A percentile compares a stretch with the other conserved stretches of the same genome.
phyloP scores from a whole-genome alignment of 208 protist genomes.

The Trypanosoma cruzi region DNA sequence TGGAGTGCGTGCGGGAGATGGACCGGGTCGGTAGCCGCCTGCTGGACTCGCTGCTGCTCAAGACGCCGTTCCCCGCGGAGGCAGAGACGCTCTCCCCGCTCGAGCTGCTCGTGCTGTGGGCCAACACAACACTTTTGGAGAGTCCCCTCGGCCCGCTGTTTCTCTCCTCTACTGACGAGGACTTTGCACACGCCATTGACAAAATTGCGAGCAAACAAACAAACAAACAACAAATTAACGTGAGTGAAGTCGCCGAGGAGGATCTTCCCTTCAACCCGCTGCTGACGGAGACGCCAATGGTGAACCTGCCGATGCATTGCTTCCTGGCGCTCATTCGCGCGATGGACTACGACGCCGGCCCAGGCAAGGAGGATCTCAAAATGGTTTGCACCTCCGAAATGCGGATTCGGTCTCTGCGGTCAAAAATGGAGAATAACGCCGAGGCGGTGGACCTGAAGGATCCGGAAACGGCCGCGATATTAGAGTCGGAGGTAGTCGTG shows the following conservation, averaged over 20 bases:
- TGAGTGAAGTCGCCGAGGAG: conserved; percentile 1
- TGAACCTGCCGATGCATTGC: conserved; percentile 23
- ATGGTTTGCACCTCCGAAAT: conserved; percentile 9
- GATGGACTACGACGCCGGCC: conserved; percentile 17
- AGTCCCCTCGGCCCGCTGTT: conserved; percentile 21
- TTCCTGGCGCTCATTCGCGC: conserved; percentile 18
- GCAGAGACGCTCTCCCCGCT: conserved; percentile 23
- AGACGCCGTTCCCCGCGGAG: conserved; percentile 5
- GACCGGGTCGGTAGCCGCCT: conserved; percentile 65
- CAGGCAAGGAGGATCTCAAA: conserved; percentile 15
- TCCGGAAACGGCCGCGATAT: background rate
- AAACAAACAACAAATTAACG: background rate
- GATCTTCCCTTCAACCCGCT: conserved; percentile 22
- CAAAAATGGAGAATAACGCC: conserved; percentile 5
- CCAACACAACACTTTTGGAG: conserved; percentile 24
- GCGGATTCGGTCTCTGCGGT: conserved; percentile 3
- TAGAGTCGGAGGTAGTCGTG: conserved; percentile 28
- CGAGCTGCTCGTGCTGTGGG: conserved; percentile 39
- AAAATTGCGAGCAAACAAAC: background rate
- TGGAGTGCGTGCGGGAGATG: conserved; percentile 62
- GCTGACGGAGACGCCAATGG: conserved; percentile 12
- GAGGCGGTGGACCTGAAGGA: background rate
- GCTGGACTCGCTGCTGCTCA: conserved; percentile 58
- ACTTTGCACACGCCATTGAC: conserved; percentile 14
- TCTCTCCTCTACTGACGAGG: conserved; percentile 7